Evolutionary conservation across 768 basidiomycete species (phyloP).

Genomic region (Steccherinum ochraceum): DNA sequence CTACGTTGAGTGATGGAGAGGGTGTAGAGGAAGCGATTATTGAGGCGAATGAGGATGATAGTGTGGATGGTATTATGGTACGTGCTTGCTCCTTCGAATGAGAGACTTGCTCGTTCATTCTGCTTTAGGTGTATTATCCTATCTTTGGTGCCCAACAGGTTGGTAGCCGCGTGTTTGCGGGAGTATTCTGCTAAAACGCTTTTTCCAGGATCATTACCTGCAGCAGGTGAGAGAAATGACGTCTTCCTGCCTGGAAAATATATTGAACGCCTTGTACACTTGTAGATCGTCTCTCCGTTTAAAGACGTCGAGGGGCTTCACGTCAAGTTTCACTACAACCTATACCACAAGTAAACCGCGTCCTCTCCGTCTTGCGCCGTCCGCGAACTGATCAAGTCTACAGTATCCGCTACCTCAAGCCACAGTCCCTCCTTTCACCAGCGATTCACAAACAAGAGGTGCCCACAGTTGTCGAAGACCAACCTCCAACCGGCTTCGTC

Average conservation of each 20-base stretch:
- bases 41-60: constrained; percentile 84
- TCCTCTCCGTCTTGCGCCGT: not conserved
- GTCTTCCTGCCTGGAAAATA: too few relatives aligned
- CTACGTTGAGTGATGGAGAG: constrained; percentile 61
- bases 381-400: not conserved
- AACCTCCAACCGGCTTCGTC: constrained; percentile 77
- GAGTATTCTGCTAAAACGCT: constrained; percentile 1
- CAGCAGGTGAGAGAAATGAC: constrained; percentile 73
- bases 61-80: constrained; percentile 94
- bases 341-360: constrained; percentile 89
- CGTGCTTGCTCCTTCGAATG: constrained; percentile 8
- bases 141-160: constrained; percentile 90
- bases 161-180: constrained; percentile 20
- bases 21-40: constrained; percentile 96
- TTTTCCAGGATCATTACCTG: constrained; percentile 82
- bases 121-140: constrained; percentile 85
- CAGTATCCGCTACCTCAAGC: constrained; percentile 91
- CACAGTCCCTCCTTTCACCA: constrained; percentile 51
- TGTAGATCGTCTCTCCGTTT: constrained; percentile 83
- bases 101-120: too few relatives aligned
- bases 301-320: constrained; percentile 98
- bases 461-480: constrained; percentile 37
- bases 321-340: constrained; percentile 91
- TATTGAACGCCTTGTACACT: not conserved
- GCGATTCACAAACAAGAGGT: constrained; percentile 30